Evolutionary conservation across 805 yeast genomes (phyloP), one percentile per base, ranked within the genome.

Genomic region (Ogataea polymorpha): DNA sequence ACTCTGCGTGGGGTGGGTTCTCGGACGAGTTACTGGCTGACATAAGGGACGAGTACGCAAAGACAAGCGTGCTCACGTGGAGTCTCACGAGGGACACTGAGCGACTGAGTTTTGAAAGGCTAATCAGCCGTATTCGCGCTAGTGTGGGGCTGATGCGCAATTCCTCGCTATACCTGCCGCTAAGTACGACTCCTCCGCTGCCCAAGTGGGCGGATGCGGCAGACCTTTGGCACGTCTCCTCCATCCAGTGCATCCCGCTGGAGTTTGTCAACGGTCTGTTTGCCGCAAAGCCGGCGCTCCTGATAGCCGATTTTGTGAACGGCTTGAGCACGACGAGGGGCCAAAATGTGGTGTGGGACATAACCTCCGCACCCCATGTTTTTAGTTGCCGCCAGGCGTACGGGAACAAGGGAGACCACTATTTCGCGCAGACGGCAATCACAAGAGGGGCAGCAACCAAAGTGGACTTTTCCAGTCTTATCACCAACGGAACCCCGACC

Each of bases 1-100:
- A 86, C 55, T 71, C 78, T 16, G 85, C 83, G 0, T 91, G 98
- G 98, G 83, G 88, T 35, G 96, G 96, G 0, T 79, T 85, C 51
- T 61, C 86, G 4, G 58, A 64, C 29, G 69, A 70, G 33, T 49
- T 80, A 46, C 43, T 89, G 17, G 53, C 63, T n/a, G 73, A 70
- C 6, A 37, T 89, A 14, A 68, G 76, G 41, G 96, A 90, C 56
- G 95, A 86, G 52, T 82, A 75, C 51, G 72, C 81, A 2, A 79
- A 78, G 52, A 55, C 61, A 2, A 52, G 68, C 2, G 46, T 72
- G 0, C 66, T 72, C 29, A 65, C 74, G 2, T 79, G 82, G 79
- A 76, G 72, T 2, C 20, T 56, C 8, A 39, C 46, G 3, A 29
- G 45, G 10, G 48, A 46, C 24, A 23, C 33, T 7, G 35, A 25